Conservation (phyloP, 2,329 filamentous ascomycete species). For the Diaporthe amygdali region DNA sequence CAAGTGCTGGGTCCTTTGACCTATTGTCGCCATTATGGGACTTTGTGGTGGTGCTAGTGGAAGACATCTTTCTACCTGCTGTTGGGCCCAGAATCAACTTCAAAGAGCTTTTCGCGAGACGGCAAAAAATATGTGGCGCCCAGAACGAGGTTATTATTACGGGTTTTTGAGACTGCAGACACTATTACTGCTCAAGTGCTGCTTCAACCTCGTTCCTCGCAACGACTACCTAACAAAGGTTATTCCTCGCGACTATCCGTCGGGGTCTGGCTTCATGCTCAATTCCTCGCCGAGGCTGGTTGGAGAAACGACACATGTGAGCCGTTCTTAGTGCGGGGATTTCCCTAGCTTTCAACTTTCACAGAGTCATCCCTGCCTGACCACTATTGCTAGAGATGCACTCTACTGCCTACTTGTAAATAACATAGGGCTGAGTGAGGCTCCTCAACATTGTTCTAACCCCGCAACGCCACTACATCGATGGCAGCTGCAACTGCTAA, state of each 20-base stretch:
- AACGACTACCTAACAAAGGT: not conserved
- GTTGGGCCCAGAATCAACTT: not conserved
- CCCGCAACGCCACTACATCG: not conserved
- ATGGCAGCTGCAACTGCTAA: not conserved
- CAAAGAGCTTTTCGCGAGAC: accelerated
- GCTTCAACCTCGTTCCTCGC: not conserved
- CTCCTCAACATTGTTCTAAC: no score
- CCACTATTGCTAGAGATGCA: no score
- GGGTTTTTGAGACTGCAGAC: no score
- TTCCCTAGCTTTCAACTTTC: no score
- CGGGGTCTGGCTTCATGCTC: not conserved
- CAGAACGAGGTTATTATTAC: not conserved
- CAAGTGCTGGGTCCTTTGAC: not conserved
- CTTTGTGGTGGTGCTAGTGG: not conserved
- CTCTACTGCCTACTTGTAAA: no score
- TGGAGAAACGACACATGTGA: not conserved
- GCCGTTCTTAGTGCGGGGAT: not conserved
- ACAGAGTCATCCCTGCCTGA: not conserved
- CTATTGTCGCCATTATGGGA: not conserved
- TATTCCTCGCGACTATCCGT: not conserved
- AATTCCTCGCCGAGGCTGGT: not conserved
- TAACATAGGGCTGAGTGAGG: no score
- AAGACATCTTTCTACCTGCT: not conserved
- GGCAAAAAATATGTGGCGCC: not conserved
- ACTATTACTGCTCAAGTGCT: not conserved